Conservation (phyloP, 371 early-diverging fungal species). For the Mortierella sp. region DNA sequence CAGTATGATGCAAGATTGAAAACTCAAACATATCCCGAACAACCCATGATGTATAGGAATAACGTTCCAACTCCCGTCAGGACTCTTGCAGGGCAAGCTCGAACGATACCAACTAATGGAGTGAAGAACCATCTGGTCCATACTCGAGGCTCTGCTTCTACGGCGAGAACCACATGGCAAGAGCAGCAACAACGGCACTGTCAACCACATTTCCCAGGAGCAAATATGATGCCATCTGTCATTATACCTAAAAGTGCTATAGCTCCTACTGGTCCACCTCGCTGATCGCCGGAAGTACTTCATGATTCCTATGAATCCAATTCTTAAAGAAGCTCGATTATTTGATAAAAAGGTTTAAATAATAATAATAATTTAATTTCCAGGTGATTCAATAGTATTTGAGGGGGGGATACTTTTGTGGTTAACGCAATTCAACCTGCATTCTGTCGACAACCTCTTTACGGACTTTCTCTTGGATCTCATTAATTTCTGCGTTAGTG, state of each 20-base stretch:
- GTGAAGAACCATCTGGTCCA: slow-evolving; percentile 8
- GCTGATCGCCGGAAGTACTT: not conserved
- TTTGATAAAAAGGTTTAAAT: not conserved
- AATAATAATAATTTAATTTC: not conserved
- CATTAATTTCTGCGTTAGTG: slow-evolving; percentile 95
- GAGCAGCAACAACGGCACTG: slow-evolving; percentile 29
- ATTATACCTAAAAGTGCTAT: not conserved
- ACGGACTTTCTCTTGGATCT: slow-evolving; percentile 86
- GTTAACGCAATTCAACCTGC: slow-evolving; percentile 83
- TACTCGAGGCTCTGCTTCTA: not conserved
- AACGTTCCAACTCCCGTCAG: slow-evolving; percentile 15
- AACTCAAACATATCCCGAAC: not conserved
- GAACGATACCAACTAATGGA: not conserved
- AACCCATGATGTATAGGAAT: not conserved
- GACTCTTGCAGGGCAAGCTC: not conserved
- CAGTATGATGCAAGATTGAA: not conserved
- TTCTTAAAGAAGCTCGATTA: not conserved
- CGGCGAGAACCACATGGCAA: slow-evolving; percentile 30
- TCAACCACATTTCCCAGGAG: not conserved
- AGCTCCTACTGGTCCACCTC: not conserved
- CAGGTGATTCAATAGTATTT: no score
- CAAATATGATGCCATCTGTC: not conserved
- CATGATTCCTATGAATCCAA: not conserved
- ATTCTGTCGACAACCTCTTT: slow-evolving; percentile 72
- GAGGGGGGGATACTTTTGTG: not conserved